Percentiles rank a stretch among this genome's conserved stretches.
Conservation (phyloP, 805 yeast genomes). For the Starmerella bombicola region DNA sequence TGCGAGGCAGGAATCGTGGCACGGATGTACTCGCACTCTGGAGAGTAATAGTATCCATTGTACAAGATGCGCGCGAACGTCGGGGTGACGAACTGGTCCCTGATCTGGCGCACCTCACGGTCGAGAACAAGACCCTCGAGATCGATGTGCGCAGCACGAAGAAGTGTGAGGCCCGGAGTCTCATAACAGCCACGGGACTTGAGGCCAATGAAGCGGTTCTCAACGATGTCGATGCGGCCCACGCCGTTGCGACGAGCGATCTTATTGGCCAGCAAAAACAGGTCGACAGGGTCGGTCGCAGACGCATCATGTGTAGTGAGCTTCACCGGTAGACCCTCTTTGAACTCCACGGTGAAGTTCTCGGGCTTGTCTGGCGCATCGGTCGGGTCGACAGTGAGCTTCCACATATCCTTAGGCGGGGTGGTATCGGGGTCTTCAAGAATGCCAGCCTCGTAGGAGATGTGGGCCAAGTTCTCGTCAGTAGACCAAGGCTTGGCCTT, state of each 20-base stretch:
- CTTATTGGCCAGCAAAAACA: slow-evolving; percentile 84
- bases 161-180: slow-evolving; percentile 93
- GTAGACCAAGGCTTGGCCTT: slow-evolving; percentile 99
- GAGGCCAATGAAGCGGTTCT: slow-evolving; percentile 96
- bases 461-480: slow-evolving; percentile 98
- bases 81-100: slow-evolving; percentile 93
- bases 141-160: slow-evolving; percentile 90
- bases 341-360: slow-evolving; percentile 68
- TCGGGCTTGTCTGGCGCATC: slow-evolving; percentile 95
- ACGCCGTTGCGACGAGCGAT: slow-evolving; percentile 99
- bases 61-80: slow-evolving; percentile 79
- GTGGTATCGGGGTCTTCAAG: slow-evolving; percentile 97
- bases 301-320: slow-evolving; percentile 49
- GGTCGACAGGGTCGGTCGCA: slow-evolving; percentile 79
- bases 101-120: slow-evolving; percentile 92
- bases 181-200: slow-evolving; percentile 99
- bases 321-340: slow-evolving; percentile 79
- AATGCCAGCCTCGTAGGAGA: slow-evolving; percentile 98
- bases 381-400: slow-evolving; percentile 85
- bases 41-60: slow-evolving; percentile 96
- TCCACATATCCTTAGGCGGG: slow-evolving; percentile 99
- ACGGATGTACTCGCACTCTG: slow-evolving; percentile 95
- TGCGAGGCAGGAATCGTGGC: slow-evolving; percentile 74
- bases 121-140: slow-evolving; percentile 94
- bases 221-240: slow-evolving; percentile 98